Percentiles rank a stretch among this genome's conserved stretches.
phyloP scores from a whole-genome alignment of 306 rosid species.

The Chamaecrista fasciculata region DNA sequence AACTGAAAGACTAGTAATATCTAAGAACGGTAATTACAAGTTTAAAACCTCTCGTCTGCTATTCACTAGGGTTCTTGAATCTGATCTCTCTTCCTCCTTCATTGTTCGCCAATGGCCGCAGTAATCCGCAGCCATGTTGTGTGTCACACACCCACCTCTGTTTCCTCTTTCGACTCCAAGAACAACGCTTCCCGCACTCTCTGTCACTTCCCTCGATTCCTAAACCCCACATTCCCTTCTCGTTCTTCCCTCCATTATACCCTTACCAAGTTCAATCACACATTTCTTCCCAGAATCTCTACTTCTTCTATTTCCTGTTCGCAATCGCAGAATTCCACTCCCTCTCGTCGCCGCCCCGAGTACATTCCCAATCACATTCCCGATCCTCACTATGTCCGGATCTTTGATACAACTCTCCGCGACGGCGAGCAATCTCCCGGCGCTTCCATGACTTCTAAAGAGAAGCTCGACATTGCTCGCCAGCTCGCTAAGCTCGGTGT shows the following conservation, averaged over 20 bases:
- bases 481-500: constrained; percentile 89
- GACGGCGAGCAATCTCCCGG: constrained; percentile 99
- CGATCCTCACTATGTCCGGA: constrained; percentile 75
- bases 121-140: constrained; percentile 22
- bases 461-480: constrained; percentile 83
- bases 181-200: constrained; percentile 3
- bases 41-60: too few species aligned
- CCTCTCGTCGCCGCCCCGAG: constrained; percentile 52
- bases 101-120: constrained; percentile 24
- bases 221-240: not conserved
- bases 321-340: constrained; percentile 6
- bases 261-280: not conserved
- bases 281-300: not conserved
- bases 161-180: not conserved
- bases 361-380: constrained; percentile 82
- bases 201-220: constrained; percentile 25
- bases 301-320: constrained; percentile 27
- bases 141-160: constrained; percentile 23
- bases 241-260: not conserved
- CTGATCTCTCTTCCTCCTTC: not conserved
- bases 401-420: constrained; percentile 95
- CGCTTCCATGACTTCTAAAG: constrained; percentile 89
- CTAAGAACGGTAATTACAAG: too few species aligned
- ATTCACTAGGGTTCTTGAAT: constrained; percentile 28
- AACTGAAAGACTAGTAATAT: too few species aligned